A percentile compares a stretch with the other conserved stretches of the same genome.
phyloP scores from a whole-genome alignment of 768 basidiomycete genomes.

The Hydnomerulius pinastri region DNA sequence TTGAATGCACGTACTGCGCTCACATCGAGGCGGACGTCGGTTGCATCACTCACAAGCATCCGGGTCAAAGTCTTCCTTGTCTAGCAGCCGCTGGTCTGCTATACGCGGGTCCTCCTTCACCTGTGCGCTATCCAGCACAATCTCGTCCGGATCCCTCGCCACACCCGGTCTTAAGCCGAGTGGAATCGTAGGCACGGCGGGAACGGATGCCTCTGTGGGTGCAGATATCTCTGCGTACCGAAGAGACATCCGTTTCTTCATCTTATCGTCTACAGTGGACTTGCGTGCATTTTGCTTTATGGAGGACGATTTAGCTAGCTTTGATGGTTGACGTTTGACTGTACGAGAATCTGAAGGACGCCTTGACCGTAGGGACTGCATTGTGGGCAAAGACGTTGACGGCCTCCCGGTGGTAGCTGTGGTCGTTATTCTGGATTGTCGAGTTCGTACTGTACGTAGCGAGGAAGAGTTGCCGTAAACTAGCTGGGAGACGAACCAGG shows the following conservation, averaged over 20 bases:
- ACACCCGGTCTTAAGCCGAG: conserved; percentile 39
- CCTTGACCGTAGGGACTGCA: conserved; percentile 59
- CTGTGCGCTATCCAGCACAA: conserved; percentile 41
- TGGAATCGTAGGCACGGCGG: conserved; percentile 61
- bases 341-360: conserved; percentile 47
- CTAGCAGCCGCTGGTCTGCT: conserved; percentile 61
- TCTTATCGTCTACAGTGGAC: conserved; percentile 75
- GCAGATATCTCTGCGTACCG: conserved; percentile 85
- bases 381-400: conserved; percentile 28
- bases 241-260: conserved; percentile 95
- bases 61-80: conserved; percentile 82
- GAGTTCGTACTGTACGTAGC: too few species aligned
- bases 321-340: conserved; percentile 34
- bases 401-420: background rate
- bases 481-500: background rate
- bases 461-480: background rate
- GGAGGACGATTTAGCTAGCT: conserved; percentile 29
- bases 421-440: background rate
- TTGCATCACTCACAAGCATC: conserved; percentile 70
- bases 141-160: conserved; percentile 47
- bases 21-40: background rate
- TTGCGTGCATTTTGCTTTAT: conserved; percentile 47
- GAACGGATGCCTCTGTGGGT: conserved; percentile 58
- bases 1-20: background rate
- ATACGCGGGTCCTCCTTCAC: conserved; percentile 59